These are phyloP conservation scores for Suillus paluster DNA, from an alignment of 768 basidiomycete species.

Conservation along the genomic window DNA sequence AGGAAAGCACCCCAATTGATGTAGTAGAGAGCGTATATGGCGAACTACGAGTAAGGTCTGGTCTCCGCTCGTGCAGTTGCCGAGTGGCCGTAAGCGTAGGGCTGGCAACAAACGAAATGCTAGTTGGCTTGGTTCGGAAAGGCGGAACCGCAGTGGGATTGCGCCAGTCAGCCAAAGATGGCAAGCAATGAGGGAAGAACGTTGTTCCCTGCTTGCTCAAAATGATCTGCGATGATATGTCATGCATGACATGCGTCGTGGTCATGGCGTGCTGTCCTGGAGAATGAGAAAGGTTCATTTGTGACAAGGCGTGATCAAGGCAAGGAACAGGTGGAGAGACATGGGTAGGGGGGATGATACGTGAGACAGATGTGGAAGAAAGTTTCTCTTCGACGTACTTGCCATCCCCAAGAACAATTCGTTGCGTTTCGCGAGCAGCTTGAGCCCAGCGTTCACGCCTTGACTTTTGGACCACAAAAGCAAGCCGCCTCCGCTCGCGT, in stretches of 20 bases:
- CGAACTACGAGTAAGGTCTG: slow-evolving; percentile 14
- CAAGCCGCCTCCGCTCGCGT: slow-evolving; percentile 21
- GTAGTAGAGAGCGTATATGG: slow-evolving; percentile 27
- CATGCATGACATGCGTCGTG: slow-evolving; percentile 25
- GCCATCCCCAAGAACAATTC: slow-evolving; percentile 45
- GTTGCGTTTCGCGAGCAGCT: slow-evolving; percentile 41
- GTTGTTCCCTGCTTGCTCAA: slow-evolving; percentile 42
- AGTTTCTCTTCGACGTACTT: slow-evolving; percentile 40
- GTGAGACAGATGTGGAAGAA: slow-evolving; percentile 11
- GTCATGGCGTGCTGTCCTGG: slow-evolving; percentile 2
- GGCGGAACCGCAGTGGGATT: slow-evolving; percentile 10
- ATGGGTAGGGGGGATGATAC: slow-evolving; percentile 11
- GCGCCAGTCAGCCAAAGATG: slow-evolving; percentile 40
- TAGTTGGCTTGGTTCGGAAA: slow-evolving; percentile 17
- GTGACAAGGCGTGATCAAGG: not conserved
- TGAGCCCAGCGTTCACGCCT: slow-evolving; percentile 36
- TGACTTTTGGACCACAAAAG: slow-evolving; percentile 27
- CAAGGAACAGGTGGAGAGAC: slow-evolving; percentile 8
- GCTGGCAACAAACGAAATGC: slow-evolving; percentile 32
- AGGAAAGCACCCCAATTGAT: slow-evolving; percentile 45
- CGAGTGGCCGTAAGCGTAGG: slow-evolving; percentile 41
- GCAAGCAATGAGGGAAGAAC: slow-evolving; percentile 45
- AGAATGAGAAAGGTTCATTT: slow-evolving; percentile 6
- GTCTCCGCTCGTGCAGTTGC: slow-evolving; percentile 21
- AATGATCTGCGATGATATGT: slow-evolving; percentile 41